Percentiles rank a stretch among this genome's conserved stretches.
phyloP scores from a whole-genome alignment of 805 yeast species.

The Cyberlindnera lachancei region DNA sequence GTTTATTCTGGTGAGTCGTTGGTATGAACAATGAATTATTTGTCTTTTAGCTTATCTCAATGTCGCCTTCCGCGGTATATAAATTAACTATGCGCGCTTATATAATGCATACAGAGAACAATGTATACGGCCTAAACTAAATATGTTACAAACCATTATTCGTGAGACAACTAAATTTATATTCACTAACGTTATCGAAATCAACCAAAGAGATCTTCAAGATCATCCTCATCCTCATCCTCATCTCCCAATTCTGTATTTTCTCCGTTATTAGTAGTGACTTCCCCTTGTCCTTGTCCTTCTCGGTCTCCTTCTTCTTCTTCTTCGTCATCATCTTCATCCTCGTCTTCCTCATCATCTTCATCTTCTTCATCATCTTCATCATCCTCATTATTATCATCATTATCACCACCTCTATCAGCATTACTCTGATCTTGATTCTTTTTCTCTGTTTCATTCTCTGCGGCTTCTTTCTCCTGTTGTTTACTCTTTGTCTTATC shows the following conservation, averaged over 20 bases:
- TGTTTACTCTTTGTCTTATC: slow-evolving; percentile 20
- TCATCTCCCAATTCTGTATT: slow-evolving; percentile 2
- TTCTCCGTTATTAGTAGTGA: slow-evolving; percentile 11
- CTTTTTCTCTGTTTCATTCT: slow-evolving; percentile 24
- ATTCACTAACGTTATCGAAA: too few species aligned
- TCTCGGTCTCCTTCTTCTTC: slow-evolving; percentile 1
- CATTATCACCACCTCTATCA: slow-evolving; percentile 22
- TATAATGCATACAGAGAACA: too few species aligned
- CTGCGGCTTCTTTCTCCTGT: slow-evolving; percentile 18
- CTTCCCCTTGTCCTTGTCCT: slow-evolving; percentile 1
- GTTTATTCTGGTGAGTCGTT: too few species aligned
- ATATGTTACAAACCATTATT: too few species aligned
- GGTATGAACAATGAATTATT: too few species aligned
- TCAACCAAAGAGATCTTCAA: slow-evolving; percentile 26
- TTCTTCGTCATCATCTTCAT: slow-evolving; percentile 9
- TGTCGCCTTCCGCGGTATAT: too few species aligned
- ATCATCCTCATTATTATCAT: slow-evolving; percentile 25
- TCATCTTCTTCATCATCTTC: slow-evolving; percentile 29
- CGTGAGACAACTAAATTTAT: too few species aligned
- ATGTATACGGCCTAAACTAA: too few species aligned
- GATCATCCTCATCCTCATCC: slow-evolving; percentile 20
- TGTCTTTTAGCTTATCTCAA: too few species aligned
- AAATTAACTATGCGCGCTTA: too few species aligned
- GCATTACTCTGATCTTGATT: slow-evolving; percentile 27
- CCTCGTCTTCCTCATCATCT: slow-evolving; percentile 23